Evolutionary conservation across 192 early-diverging fungal species (phyloP), one percentile per base, ranked within the genome.

Genomic region (Allomyces arbusculus): DNA sequence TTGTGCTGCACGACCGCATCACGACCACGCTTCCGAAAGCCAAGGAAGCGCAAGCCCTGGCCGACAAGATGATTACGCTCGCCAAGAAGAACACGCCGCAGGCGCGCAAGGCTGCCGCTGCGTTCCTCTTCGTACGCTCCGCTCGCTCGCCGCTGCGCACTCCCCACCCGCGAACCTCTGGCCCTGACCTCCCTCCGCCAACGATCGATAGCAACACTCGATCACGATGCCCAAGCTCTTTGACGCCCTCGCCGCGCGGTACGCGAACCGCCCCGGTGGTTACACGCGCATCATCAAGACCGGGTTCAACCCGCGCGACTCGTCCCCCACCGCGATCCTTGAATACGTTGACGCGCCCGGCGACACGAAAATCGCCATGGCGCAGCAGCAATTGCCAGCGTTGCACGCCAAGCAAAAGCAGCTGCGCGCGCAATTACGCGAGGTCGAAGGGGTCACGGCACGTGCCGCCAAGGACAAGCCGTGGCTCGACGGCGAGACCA

Each of bases 1-100:
- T 96, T 24, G 85, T 99, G 68, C 77, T 86, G 69, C 76, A 92
- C 74, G 93, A 91, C 68, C 84, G 90, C 64, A 89, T 99, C 58
- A 84, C 89, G 69, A 99, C 95, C 10, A 99, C 95, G 0, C 71
- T 93, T 12, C 83, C 95, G 4, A 91, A 92, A 71, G 95, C 95
- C 25, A 92, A 89, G 73, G 87, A 89, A 67, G 72, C 94, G n/a
- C 80, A 90, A 73, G 81, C 85, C 28, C 72, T 88, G 40, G 91
- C 85, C 19, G 92, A 99, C 72, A 80, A 82, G 77, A 86, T 95
- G 79, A 88, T 95, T 58, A 88, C 88, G 10, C 76, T 87, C 44
- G 90, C 84, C 66, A 93, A 93, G 74, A 80, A 81, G 28, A 87
- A 87, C 40, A 78, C 76, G 63, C 70, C 74, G 61, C 75, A 82